Percentiles rank a stretch among this genome's conserved stretches.
Evolutionary conservation across 78 protist species (phyloP).

Genomic region (Chrysochromulina tobinii): DNA sequence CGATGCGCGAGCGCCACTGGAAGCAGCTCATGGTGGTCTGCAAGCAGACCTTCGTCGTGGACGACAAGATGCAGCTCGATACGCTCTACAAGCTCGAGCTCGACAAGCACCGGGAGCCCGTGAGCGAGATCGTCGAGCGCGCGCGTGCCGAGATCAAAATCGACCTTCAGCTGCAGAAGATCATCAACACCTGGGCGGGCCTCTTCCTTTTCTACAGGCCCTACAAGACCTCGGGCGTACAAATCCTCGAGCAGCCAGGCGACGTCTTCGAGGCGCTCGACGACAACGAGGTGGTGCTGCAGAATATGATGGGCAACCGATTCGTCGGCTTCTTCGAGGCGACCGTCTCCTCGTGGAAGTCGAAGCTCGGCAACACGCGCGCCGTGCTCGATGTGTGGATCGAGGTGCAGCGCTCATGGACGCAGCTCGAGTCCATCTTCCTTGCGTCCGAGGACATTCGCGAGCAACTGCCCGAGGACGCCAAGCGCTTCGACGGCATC

Average conservation of each 20-base stretch:
- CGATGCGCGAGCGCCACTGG: constrained; percentile 91
- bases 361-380: constrained; percentile 63
- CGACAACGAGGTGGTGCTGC: constrained; percentile 62
- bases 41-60: constrained; percentile 35
- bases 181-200: not conserved
- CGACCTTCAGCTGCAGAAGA: not conserved
- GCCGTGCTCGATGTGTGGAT: constrained; percentile 66
- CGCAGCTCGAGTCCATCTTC: constrained; percentile 79
- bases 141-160: constrained; percentile 18
- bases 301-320: constrained; percentile 55
- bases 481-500: constrained; percentile 77
- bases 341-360: not conserved
- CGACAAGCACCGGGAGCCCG: constrained; percentile 71
- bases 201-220: constrained; percentile 21
- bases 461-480: constrained; percentile 87
- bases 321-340: constrained; percentile 53
- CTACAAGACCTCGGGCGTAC: constrained; percentile 50
- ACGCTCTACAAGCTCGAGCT: constrained; percentile 69
- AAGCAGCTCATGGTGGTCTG: constrained; percentile 67
- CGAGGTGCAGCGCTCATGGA: constrained; percentile 86
- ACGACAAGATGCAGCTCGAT: constrained; percentile 56
- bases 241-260: constrained; percentile 46
- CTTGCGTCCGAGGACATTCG: constrained; percentile 85
- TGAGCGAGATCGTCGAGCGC: constrained; percentile 54
- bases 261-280: constrained; percentile 53